Conservation (phyloP, 352 stramenopile species). For the Sclerospora graminicola region DNA sequence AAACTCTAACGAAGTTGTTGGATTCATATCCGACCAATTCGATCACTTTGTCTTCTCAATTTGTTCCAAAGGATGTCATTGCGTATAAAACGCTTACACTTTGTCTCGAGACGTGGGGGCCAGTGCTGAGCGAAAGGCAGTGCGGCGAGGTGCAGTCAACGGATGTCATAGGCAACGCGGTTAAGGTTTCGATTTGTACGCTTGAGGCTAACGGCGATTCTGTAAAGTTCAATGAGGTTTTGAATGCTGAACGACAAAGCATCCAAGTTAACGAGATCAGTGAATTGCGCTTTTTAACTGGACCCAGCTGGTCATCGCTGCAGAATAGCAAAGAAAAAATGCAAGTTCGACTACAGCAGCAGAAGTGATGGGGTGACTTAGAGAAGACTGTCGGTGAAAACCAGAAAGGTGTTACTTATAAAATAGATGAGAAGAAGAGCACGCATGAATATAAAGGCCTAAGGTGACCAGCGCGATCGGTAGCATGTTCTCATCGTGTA, state of each 20-base stretch:
- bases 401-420: too few relatives aligned
- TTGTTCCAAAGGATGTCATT: conserved; percentile 41
- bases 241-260: conserved; percentile 6
- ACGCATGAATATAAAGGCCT: too few relatives aligned
- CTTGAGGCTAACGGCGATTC: conserved; percentile 4
- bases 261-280: conserved; percentile 27
- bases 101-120: conserved; percentile 70
- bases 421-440: too few relatives aligned
- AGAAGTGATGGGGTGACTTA: too few relatives aligned
- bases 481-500: too few relatives aligned
- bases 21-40: conserved; percentile 16
- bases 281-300: conserved; percentile 40
- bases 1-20: conserved; percentile 21
- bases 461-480: too few relatives aligned
- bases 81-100: conserved; percentile 69
- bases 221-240: conserved; percentile 5
- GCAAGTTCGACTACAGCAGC: not conserved
- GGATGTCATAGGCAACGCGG: conserved; percentile 1
- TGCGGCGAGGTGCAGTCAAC: conserved; percentile 30
- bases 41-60: conserved; percentile 1
- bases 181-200: conserved; percentile 15
- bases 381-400: too few relatives aligned
- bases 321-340: not conserved
- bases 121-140: conserved; percentile 54
- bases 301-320: conserved; percentile 21